Conservation (phyloP, 73 alveolate genomes). For the Urostyla sp. region DNA sequence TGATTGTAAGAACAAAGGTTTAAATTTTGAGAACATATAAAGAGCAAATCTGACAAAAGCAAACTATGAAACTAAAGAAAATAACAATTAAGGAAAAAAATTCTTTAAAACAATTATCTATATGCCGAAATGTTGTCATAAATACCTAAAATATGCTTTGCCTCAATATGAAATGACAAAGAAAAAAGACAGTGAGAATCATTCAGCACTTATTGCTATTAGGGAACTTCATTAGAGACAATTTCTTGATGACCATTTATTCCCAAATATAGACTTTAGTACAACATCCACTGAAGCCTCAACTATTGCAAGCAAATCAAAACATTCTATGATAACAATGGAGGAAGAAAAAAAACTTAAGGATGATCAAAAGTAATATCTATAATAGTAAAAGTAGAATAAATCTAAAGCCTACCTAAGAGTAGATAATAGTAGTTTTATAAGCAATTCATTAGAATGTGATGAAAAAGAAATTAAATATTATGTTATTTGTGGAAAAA, state of each 20-base stretch:
- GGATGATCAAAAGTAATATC: constrained; percentile 1
- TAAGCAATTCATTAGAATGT: too few relatives aligned
- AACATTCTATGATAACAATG: background rate
- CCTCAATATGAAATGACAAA: background rate
- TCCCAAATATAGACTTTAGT: background rate
- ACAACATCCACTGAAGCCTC: background rate
- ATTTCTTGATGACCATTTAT: background rate
- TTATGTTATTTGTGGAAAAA: too few relatives aligned
- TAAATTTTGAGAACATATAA: too few relatives aligned
- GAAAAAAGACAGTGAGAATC: constrained; percentile 28
- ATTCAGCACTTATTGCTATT: background rate
- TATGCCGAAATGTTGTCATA: background rate
- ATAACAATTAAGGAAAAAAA: background rate
- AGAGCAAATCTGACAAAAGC: too few relatives aligned
- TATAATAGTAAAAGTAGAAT: background rate
- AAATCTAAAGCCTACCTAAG: background rate
- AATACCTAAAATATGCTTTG: background rate
- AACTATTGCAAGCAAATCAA: background rate
- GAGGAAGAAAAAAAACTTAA: constrained; percentile 4
- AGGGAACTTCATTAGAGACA: background rate
- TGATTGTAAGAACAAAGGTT: too few relatives aligned
- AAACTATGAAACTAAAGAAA: background rate
- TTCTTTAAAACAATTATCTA: background rate
- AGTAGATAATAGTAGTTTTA: background rate
- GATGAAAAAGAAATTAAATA: too few relatives aligned